Base-by-base conservation (phyloP, 306 rosid species). In the Corylus heterophylla region DNA sequence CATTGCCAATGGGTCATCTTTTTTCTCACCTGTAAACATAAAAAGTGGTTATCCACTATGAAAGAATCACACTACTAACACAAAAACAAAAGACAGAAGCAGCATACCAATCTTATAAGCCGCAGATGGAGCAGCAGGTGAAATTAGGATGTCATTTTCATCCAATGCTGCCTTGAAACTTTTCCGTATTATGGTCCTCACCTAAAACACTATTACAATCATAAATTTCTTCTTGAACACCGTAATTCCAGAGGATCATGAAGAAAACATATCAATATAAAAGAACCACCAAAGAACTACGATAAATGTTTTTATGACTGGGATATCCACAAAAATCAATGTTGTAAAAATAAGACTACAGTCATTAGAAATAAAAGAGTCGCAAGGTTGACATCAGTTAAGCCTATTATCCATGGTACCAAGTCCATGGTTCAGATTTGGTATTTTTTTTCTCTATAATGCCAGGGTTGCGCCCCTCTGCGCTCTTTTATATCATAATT, bases 41-140 rank as follows among this genome's bases (percentile, higher is more conserved):
- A 74, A 7, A 87, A 83, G 62, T 74, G 56, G 59, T 56, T 71
- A 74, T 78, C 77, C 76, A 72, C 74, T 64, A 17, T 20, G 62
- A 61, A 18, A 74, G 63, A 18, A 42, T 17, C 20, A 22, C 27
- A 54, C 18, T 44, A 56, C 55, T 13, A 31, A 75, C 37, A 69
- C 67, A 45, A 54, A 80, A 71, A 63, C 31, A 79, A 86, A 54
- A 56, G 35, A 63, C 1, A 54, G 48, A 54, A 77, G 63, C 50
- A 74, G 78, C 88, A 74, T 79, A 91, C 99, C 99, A 76, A 92
- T 95, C 85, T 88, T 91, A 85, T 92, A 95, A 71, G 99, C 98
- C 77, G 93, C 92, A 44, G 99, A 89, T 49, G 99, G 98, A 76
- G 99, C 91, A 70, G 96, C 98, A 47, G 99, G 99, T 85, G 98